Percentiles rank a stretch among this genome's conserved stretches.
phyloP scores from a whole-genome alignment of 352 stramenopile genomes.

The Pythium insidiosum region DNA sequence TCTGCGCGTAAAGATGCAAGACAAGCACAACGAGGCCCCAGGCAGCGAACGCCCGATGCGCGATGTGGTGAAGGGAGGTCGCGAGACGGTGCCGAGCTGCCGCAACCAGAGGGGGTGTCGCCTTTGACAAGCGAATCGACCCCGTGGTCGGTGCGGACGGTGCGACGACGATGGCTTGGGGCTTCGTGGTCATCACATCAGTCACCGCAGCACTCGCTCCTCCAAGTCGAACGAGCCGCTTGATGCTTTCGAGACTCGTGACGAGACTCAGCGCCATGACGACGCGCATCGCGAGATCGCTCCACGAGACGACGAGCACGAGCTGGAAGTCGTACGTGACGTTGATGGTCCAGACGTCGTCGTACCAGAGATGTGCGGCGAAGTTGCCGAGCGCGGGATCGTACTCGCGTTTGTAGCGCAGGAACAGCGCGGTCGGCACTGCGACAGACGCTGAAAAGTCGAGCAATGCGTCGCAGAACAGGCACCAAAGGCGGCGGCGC shows the following conservation, averaged over 20 bases:
- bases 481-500: neutral
- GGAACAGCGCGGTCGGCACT: neutral
- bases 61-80: neutral
- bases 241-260: constrained; percentile 4
- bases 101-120: neutral
- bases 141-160: too few species aligned
- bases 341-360: constrained; percentile 5
- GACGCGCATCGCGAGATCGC: neutral
- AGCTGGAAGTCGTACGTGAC: constrained; percentile 8
- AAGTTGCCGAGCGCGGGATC: neutral
- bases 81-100: too few species aligned
- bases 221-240: constrained; percentile 2
- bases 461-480: constrained; percentile 4
- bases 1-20: constrained; percentile 17
- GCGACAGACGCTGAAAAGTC: constrained; percentile 6
- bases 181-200: too few species aligned
- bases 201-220: too few species aligned
- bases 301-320: constrained; percentile 2
- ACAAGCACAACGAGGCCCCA: constrained; percentile 16
- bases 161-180: neutral
- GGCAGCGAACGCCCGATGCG: neutral
- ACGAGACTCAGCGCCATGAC: neutral
- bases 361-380: neutral
- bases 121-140: neutral
- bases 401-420: constrained; percentile 3